Base-by-base conservation (phyloP, 345 rosid genomes). In the Iberis pinnata region DNA sequence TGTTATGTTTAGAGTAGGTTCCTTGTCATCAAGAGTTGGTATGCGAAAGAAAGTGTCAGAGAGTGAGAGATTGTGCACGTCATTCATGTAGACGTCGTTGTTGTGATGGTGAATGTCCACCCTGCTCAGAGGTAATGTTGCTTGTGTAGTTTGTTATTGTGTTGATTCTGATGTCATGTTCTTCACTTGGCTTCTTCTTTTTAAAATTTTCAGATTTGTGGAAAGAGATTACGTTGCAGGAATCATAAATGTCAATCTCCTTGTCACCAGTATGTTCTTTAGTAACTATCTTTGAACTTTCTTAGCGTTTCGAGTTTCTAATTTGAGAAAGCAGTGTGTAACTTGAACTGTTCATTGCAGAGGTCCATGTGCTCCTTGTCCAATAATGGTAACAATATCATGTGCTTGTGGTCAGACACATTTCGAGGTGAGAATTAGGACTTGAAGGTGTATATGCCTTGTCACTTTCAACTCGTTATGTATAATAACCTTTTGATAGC, bases 341-440 rank as follows among this genome's bases (percentile, higher is more conserved):
- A n/a, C n/a, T n/a, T 53, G 4, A 0, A 43, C 26, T 61, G 24
- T 22, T 65, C 68, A 49, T 74, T 75, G 73, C 67, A 90, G 98
- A 73, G 98, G 96, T 69, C 60, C 79, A 36, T 87, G 95, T 82
- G 89, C 96, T 74, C 96, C 96, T 56, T 87, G 98, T 64, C 96
- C 98, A 35, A 56, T 84, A 51, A 84, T 84, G 95, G 89, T 90
- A 54, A 73, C 82, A 26, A 90, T 90, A 69, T 76, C 92, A 32
- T 90, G 96, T 70, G 77, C 80, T 41, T 90, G 95, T 70, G 84
- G 92, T 43, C 79, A 77, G 71, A 87, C 89, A 32, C 73, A 63
- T 55, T 80, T 82, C 41, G 98, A 90, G 82, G 98, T 82, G 69
- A 75, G 82, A 64, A 13, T 51, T 72, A 67, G 48, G 18, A 38